Conservation (phyloP, 2,329 filamentous ascomycete genomes). For the Septoria petroselini region DNA sequence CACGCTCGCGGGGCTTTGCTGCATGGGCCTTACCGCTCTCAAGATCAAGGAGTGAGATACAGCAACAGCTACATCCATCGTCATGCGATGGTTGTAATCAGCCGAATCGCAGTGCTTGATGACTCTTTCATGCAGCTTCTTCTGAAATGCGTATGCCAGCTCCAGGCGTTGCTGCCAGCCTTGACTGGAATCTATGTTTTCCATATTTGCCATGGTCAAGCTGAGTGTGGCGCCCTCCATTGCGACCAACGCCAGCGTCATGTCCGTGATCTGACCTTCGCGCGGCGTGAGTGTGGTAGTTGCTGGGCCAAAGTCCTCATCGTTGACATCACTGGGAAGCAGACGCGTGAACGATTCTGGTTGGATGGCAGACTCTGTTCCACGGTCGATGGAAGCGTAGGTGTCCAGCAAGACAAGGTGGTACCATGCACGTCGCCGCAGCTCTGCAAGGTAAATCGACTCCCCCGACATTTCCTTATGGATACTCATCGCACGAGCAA, state of each 20-base stretch:
- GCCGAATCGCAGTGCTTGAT: conserved; percentile 30
- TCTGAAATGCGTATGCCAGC: conserved; percentile 29
- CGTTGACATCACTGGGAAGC: conserved; percentile 35
- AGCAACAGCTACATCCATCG: conserved; percentile 24
- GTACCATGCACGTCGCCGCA: conserved; percentile 37
- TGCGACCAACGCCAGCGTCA: conserved; percentile 28
- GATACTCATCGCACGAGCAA: conserved; percentile 35
- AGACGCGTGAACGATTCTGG: conserved; percentile 27
- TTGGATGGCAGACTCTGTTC: conserved; percentile 31
- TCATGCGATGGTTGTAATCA: conserved; percentile 26
- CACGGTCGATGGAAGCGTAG: conserved; percentile 34
- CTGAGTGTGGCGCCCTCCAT: conserved; percentile 21
- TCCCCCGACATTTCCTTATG: conserved; percentile 30
- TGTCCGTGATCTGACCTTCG: conserved; percentile 33
- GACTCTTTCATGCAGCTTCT: conserved; percentile 27
- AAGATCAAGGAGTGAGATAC: conserved; percentile 29
- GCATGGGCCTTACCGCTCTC: conserved; percentile 34
- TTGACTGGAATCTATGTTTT: conserved; percentile 19
- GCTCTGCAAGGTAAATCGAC: conserved; percentile 32
- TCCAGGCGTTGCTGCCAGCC: conserved; percentile 35
- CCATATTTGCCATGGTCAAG: conserved; percentile 20
- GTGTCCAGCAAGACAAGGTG: conserved; percentile 35
- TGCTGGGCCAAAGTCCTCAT: conserved; percentile 33
- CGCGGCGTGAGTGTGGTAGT: conserved; percentile 26
- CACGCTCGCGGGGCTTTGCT: conserved; percentile 24